Evolutionary conservation across 163 green algal species (phyloP), one percentile per base, ranked within the genome.

Genomic region (Scenedesmus sp.): DNA sequence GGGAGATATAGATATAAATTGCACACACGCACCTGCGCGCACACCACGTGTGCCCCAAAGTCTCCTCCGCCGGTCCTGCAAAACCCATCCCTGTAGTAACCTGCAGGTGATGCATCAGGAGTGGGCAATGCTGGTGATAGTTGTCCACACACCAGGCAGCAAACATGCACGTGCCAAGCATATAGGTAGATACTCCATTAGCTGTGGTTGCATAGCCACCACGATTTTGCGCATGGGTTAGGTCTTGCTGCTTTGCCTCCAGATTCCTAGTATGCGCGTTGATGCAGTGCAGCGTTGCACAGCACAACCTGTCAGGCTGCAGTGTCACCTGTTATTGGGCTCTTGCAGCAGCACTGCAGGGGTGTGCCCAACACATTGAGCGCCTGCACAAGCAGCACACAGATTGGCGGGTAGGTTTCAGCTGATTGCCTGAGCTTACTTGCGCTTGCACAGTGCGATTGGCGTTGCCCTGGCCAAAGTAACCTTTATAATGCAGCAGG

Each of bases 41-140:
- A 96, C 7, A 96, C 92, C 0, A 96, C 93, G 81, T 96, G 95
- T 0, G 90, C 92, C 2, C 95, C 95, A 26, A 93, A 89, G 77
- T 96, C 95, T 0, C 81, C 88, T 3, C 79, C 90, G 46, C 95
- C 95, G 0, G 95, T 96, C n/a, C 91, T 89, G 92, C 95, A 97
- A 66, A 91, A 97, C 1, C 95, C 95, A 82, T 97, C 94, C 2
- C 95, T 90, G 88, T 94, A 94, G 74, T 93, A 96, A 1, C 94
- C 94, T 3, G 94, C 23, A 84, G 56, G 0, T 88, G 91, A 18
- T 46, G 60, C 23, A 66, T 55, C 16, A 87, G 77, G n/a, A 57
- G n/a, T 18, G 26, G 5, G 7, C 77, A 8, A 18, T 10, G 26
- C 5, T 56, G 77, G 26, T 26, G 77, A 18, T 10, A 7, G 7